phyloP scores from a whole-genome alignment of 2,329 filamentous ascomycete genomes.

The Chrysoporthe cubensis region DNA sequence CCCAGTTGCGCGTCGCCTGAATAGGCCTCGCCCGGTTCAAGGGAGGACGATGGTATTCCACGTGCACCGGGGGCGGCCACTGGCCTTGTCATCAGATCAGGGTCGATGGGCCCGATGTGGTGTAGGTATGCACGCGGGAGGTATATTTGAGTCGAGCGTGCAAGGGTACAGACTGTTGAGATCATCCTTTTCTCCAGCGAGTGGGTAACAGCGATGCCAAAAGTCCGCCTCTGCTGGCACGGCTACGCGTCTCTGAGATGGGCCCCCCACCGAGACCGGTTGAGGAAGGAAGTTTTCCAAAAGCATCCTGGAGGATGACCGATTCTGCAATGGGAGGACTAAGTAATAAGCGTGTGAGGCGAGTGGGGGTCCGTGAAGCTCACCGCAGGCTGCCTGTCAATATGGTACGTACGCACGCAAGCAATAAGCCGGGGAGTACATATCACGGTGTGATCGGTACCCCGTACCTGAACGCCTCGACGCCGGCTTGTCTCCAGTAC shows the following conservation, averaged over 20 bases:
- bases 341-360: background rate
- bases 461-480: background rate
- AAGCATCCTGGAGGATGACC: background rate
- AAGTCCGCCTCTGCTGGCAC: background rate
- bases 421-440: background rate
- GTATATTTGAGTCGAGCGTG: background rate
- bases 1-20: background rate
- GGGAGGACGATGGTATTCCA: background rate
- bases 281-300: constrained; percentile 1
- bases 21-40: background rate
- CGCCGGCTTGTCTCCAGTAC: background rate
- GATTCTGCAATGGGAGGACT: background rate
- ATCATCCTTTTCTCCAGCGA: background rate
- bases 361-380: background rate
- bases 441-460: background rate
- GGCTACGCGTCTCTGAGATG: background rate
- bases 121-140: background rate
- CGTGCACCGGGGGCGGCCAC: background rate
- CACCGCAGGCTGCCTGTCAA: background rate
- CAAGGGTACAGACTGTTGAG: background rate
- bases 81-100: background rate
- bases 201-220: background rate
- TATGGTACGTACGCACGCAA: background rate
- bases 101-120: background rate
- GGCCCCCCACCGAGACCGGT: constrained; percentile 1